These are phyloP conservation scores for Wickerhamomyces sp. DNA, from an alignment of 1,139 yeast genomes.

Conservation along the genomic window DNA sequence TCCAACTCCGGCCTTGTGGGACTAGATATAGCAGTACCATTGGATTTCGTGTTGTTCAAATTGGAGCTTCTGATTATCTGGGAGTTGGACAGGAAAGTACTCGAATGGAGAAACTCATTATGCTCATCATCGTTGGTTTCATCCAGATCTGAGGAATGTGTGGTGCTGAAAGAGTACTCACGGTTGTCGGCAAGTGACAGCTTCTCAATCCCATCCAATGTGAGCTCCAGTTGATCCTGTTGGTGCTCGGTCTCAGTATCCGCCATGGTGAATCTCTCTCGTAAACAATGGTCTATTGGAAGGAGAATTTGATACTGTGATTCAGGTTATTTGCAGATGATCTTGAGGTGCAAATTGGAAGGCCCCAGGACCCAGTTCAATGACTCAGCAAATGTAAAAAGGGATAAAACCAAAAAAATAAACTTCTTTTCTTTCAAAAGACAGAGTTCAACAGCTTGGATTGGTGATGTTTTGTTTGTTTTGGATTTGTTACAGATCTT, in stretches of 20 bases:
- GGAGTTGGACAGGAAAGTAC: constrained; percentile 21
- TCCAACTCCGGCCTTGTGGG: constrained; percentile 15
- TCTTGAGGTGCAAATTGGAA: too few relatives aligned
- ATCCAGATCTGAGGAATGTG: not conserved
- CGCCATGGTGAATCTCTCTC: too few relatives aligned
- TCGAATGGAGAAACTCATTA: constrained; percentile 22
- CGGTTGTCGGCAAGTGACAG: not conserved
- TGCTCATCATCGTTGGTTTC: constrained; percentile 10
- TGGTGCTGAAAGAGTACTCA: not conserved
- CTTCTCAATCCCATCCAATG: not conserved
- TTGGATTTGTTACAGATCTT: too few relatives aligned
- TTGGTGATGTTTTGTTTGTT: too few relatives aligned
- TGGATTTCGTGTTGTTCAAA: constrained; percentile 12
- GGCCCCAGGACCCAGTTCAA: too few relatives aligned
- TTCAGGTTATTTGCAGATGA: too few relatives aligned
- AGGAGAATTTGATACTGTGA: too few relatives aligned
- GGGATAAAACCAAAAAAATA: too few relatives aligned
- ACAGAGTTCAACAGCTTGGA: too few relatives aligned
- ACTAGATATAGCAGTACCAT: constrained; percentile 10
- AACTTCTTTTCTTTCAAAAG: too few relatives aligned
- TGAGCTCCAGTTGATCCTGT: not conserved
- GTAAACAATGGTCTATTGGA: too few relatives aligned
- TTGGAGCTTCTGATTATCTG: constrained; percentile 20
- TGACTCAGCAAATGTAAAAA: too few relatives aligned
- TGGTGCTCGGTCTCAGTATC: not conserved